Evolutionary conservation across 2,329 filamentous ascomycete species (phyloP).

Genomic region (Colletotrichum trifolii): DNA sequence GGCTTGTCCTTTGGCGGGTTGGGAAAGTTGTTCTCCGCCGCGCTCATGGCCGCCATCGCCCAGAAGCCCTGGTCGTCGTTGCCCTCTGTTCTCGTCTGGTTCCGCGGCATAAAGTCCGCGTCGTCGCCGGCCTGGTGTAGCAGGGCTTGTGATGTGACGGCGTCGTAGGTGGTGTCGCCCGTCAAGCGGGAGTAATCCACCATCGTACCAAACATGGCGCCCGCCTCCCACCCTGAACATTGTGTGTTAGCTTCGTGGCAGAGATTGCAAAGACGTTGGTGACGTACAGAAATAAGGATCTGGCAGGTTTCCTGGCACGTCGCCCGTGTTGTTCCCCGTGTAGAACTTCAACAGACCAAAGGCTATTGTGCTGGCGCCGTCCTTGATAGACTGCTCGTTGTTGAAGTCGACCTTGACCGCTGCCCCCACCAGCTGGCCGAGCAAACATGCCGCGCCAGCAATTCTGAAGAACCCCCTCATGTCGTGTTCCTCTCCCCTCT

Average conservation of each 20-base stretch:
- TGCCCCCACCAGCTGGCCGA: constrained; percentile 24
- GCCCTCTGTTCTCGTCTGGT: constrained; percentile 70
- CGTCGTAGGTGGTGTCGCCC: constrained; percentile 73
- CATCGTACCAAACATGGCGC: constrained; percentile 76
- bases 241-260: constrained; percentile 47
- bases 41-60: constrained; percentile 84
- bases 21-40: constrained; percentile 80
- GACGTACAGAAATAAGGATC: constrained; percentile 72
- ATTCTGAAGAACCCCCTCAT: constrained; percentile 28
- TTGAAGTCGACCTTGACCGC: constrained; percentile 28
- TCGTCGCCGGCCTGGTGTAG: constrained; percentile 70
- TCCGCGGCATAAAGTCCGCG: constrained; percentile 73
- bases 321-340: constrained; percentile 68
- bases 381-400: constrained; percentile 48
- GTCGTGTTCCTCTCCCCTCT: not conserved
- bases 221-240: constrained; percentile 75
- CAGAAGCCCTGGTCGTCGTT: constrained; percentile 88
- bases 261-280: constrained; percentile 58
- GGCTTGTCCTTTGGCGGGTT: constrained; percentile 71
- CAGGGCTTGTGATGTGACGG: constrained; percentile 67
- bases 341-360: constrained; percentile 53
- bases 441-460: constrained; percentile 29
- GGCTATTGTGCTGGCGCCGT: constrained; percentile 50
- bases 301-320: constrained; percentile 67
- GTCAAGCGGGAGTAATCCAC: constrained; percentile 80